These are phyloP conservation scores for Neonectria hederae DNA, from an alignment of 2,329 filamentous ascomycete species.

Conservation along the genomic window DNA sequence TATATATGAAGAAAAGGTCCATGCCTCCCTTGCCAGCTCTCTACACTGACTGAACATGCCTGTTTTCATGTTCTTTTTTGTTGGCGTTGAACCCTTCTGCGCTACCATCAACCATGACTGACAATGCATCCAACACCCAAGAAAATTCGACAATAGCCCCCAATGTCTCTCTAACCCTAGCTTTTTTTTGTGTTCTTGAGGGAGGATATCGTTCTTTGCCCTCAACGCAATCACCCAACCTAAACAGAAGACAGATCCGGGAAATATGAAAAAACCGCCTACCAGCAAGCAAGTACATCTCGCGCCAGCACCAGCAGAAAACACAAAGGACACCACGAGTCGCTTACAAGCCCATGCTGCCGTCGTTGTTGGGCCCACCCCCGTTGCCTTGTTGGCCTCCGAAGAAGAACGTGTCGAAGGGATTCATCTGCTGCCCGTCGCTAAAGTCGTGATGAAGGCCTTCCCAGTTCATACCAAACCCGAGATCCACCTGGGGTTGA, in stretches of 20 bases:
- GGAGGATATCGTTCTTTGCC: background rate
- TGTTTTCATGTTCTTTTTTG: constrained; percentile 31
- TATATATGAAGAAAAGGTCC: constrained; percentile 26
- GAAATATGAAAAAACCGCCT: constrained; percentile 28
- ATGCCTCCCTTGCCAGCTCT: background rate
- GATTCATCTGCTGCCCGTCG: constrained; percentile 68
- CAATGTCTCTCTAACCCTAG: constrained; percentile 13
- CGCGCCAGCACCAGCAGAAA: constrained; percentile 30
- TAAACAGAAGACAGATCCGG: background rate
- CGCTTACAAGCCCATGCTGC: constrained; percentile 42
- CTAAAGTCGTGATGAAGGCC: constrained; percentile 70
- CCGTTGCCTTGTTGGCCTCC: constrained; percentile 58
- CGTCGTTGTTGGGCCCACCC: constrained; percentile 30
- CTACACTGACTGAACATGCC: constrained; percentile 28
- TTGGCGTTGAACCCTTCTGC: constrained; percentile 8
- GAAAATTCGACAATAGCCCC: constrained; percentile 24
- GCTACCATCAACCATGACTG: constrained; percentile 11
- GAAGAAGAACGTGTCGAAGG: constrained; percentile 80
- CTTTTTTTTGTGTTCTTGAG: constrained; percentile 10
- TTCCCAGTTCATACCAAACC: constrained; percentile 73
- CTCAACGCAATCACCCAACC: constrained; percentile 3
- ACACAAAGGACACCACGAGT: constrained; percentile 17
- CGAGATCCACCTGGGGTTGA: constrained; percentile 68
- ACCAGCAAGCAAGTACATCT: constrained; percentile 26
- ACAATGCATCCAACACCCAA: constrained; percentile 14